These are phyloP conservation scores for Serendipita sp. DNA, from an alignment of 768 basidiomycete species.

Conservation along the genomic window DNA sequence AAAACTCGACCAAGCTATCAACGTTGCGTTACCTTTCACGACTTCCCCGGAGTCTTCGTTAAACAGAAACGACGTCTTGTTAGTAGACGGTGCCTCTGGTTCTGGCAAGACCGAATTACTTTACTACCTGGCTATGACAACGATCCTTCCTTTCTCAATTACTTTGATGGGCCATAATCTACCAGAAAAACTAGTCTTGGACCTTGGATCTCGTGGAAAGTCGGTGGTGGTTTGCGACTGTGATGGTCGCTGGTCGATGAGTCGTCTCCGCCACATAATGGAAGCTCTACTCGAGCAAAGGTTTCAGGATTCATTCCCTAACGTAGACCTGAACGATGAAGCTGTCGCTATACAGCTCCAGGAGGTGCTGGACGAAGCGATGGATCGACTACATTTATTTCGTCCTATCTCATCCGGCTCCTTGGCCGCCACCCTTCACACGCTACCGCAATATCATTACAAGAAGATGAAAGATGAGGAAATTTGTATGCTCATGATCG, in stretches of 20 bases:
- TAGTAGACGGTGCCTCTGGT: slow-evolving; percentile 57
- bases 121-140: slow-evolving; percentile 42
- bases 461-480: slow-evolving; percentile 32
- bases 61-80: slow-evolving; percentile 45
- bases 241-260: slow-evolving; percentile 45
- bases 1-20: slow-evolving; percentile 13
- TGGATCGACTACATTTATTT: slow-evolving; percentile 51
- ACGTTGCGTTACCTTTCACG: slow-evolving; percentile 1
- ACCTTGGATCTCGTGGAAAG: slow-evolving; percentile 44
- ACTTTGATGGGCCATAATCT: neutral
- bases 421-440: slow-evolving; percentile 47
- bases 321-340: neutral
- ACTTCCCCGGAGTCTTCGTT: slow-evolving; percentile 18
- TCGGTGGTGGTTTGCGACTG: slow-evolving; percentile 54
- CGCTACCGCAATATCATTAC: slow-evolving; percentile 39
- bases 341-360: slow-evolving; percentile 11
- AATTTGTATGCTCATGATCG: slow-evolving; percentile 51
- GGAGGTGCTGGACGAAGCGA: slow-evolving; percentile 19
- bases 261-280: slow-evolving; percentile 38
- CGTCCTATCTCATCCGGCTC: slow-evolving; percentile 48
- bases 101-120: slow-evolving; percentile 71
- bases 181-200: slow-evolving; percentile 15
- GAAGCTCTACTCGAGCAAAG: slow-evolving; percentile 24
- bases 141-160: slow-evolving; percentile 32
- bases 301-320: slow-evolving; percentile 6